Evolutionary conservation across 2,329 filamentous ascomycete genomes (phyloP).

Genomic region (Verticillium isaacii): DNA sequence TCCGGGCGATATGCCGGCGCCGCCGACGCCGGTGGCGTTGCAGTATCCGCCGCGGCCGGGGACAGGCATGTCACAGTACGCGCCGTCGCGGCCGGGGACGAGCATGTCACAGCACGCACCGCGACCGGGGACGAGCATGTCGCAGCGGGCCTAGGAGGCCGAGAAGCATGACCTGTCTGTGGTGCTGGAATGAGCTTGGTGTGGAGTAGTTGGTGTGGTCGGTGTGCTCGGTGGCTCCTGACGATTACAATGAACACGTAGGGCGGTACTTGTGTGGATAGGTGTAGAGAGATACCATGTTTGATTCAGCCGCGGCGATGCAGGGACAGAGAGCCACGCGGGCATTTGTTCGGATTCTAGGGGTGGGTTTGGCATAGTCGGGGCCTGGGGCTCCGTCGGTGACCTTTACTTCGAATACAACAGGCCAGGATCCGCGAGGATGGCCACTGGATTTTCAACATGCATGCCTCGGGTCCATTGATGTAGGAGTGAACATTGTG

Average conservation of each 20-base stretch:
- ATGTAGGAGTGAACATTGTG: no score
- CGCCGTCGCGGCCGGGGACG: neutral
- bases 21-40: neutral
- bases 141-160: neutral
- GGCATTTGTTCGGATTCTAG: neutral
- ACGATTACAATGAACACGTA: neutral
- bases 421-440: neutral
- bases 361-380: neutral
- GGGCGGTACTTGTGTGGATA: constrained; percentile 3
- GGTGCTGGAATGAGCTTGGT: neutral
- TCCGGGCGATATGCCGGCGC: neutral
- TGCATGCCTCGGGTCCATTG: neutral
- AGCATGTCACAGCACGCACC: neutral
- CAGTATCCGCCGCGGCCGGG: neutral
- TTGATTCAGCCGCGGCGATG: neutral
- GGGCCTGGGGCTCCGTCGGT: neutral
- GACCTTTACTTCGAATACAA: neutral
- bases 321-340: neutral
- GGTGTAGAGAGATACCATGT: constrained; percentile 8
- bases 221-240: neutral
- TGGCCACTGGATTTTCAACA: neutral
- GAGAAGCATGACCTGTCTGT: neutral
- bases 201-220: no score
- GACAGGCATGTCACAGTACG: neutral
- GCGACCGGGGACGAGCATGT: neutral